Base-by-base conservation (phyloP, 106 monocot genomes). In the Ottelia alismoides region DNA sequence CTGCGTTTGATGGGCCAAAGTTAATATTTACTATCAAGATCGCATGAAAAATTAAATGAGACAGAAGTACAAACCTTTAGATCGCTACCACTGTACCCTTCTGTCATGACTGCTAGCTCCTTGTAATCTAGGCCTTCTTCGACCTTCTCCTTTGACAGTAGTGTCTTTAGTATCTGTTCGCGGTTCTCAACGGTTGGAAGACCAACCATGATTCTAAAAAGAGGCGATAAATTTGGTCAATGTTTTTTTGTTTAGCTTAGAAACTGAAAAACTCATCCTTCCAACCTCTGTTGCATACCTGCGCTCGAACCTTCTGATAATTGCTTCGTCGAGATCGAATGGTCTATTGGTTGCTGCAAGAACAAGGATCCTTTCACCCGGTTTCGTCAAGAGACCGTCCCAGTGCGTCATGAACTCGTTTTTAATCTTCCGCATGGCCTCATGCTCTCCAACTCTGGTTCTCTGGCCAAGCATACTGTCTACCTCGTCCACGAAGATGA, bases 361-460 rank as follows among this genome's bases (percentile, higher is more conserved):
- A 65, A 88, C 83, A 52, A 88, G 88, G 21, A 88, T 83, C 54
- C 74, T 70, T 53, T 83, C 78, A 17, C 73, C 79, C 3, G 77
- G 68, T 56, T 83, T 76, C 14, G 83, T 64, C 46, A 83, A 55
- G 28, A 88, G 76, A 23, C 88, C 88, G 62, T 88, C 88, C 88
- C 88, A 88, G 27, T 83, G 83, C 25, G 78, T 51, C 88, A 88
- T 88, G 51, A 88, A 88, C 65, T 88, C 87, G 57, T 88, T 88
- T 35, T 82, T 82, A 11, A 82, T 88, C 52, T 83, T 88, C 59
- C 88, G 52, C 82, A 83, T 83, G 11, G 88, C 83, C 66, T 88
- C 88, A 20, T 88, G 88, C 50, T 88, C 88, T 22, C 88, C 82
- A 49, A 54, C 76, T 52, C 79, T 79, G 31, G 61, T 83, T 63